Evolutionary conservation across 2,329 filamentous ascomycete genomes (phyloP).

Genomic region (Colletotrichum shisoi): DNA sequence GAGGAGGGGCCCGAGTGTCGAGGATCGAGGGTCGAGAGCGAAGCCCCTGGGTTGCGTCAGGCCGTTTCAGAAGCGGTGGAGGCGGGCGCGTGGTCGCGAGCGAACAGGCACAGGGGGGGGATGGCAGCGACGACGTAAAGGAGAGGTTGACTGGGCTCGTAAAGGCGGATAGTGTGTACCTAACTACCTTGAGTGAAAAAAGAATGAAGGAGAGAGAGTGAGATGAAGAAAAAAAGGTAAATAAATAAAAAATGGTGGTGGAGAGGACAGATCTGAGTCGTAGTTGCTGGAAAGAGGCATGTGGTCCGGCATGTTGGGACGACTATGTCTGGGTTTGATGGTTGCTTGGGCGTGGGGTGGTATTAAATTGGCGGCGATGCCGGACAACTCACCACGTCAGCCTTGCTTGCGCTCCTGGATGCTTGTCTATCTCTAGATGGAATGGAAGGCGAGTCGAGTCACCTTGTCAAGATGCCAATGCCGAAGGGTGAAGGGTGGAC

Average conservation of each 20-base stretch:
- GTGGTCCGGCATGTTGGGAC: conserved; percentile 31
- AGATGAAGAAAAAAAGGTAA: neutral
- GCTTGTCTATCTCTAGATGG: neutral
- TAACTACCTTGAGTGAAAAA: no score
- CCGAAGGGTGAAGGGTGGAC: neutral
- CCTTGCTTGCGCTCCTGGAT: neutral
- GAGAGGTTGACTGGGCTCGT: conserved; percentile 1
- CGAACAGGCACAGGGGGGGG: conserved; percentile 32
- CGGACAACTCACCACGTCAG: conserved; percentile 14
- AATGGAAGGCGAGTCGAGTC: neutral
- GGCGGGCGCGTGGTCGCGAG: conserved; percentile 21
- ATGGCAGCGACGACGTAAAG: conserved; percentile 19
- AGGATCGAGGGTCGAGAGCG: conserved; percentile 39
- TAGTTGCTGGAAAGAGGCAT: conserved; percentile 28
- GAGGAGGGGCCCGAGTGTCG: conserved; percentile 42
- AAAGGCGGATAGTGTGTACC: conserved; percentile 10
- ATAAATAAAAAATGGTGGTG: neutral
- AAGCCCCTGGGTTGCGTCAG: conserved; percentile 49
- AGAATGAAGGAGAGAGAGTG: no score
- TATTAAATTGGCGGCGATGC: conserved; percentile 7
- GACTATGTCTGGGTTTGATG: conserved; percentile 19
- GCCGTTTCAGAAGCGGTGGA: conserved; percentile 49
- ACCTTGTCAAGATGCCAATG: neutral
- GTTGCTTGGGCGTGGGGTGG: conserved; percentile 24
- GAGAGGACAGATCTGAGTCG: conserved; percentile 20